These are phyloP conservation scores for Zizania palustris DNA, from an alignment of 202 grass and related monocot species.

Conservation along the genomic window DNA sequence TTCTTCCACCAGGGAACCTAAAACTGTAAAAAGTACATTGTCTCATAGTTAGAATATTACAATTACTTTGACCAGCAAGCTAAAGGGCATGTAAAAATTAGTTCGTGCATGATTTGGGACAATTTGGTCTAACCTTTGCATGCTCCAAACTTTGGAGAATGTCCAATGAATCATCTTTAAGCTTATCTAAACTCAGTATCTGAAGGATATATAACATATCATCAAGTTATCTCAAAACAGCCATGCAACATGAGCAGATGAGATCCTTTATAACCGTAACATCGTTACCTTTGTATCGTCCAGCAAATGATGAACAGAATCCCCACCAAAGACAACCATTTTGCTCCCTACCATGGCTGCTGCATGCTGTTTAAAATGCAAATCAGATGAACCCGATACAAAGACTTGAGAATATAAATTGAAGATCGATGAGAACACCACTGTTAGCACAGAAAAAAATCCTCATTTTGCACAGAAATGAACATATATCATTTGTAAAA, in stretches of 20 bases:
- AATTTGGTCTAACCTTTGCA: conserved; percentile 99
- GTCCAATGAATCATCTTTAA: conserved; percentile 76
- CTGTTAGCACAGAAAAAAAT: no score
- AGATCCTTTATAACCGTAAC: conserved; percentile 2
- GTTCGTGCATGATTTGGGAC: not conserved
- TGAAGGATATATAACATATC: conserved; percentile 45
- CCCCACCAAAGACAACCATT: conserved; percentile 90
- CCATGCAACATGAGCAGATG: conserved; percentile 3
- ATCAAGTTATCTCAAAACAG: conserved; percentile 22
- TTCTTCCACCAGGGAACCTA: conserved; percentile 93
- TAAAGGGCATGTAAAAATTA: not conserved
- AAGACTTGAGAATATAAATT: conserved; percentile 6
- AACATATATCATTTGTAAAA: no score
- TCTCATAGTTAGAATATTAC: not conserved
- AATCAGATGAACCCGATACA: conserved; percentile 22
- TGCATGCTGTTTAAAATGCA: conserved; percentile 69
- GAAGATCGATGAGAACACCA: not conserved
- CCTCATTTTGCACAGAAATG: no score
- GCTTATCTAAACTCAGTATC: conserved; percentile 86
- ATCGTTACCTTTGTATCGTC: conserved; percentile 83
- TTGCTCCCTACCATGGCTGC: conserved; percentile 89
- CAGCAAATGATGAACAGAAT: conserved; percentile 69
- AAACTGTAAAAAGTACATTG: conserved; percentile 10
- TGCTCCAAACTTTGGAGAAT: conserved; percentile 59
- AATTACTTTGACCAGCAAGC: not conserved